Base-by-base conservation (phyloP, 129 eudicot species). In the Calendula officinalis region DNA sequence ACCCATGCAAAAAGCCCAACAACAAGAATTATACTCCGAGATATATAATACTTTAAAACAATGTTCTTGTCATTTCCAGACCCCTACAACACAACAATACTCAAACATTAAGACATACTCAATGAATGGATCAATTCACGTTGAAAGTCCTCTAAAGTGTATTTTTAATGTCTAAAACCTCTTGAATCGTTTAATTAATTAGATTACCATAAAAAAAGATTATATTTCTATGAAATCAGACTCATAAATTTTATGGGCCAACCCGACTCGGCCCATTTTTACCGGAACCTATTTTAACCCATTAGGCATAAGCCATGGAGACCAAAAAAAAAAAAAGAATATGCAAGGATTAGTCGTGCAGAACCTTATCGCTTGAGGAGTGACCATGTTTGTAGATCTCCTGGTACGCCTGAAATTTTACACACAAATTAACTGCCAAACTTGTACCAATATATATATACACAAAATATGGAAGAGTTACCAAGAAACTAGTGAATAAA, bases 1-100 rank as follows among this genome's bases (percentile, higher is more conserved):
- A 84, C 32, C 86, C 91, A 84, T 52, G 81, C 71, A 50, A 84
- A 69, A 32, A 84, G 69, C 17, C 90, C 86, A 47, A 67, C 86
- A 38, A 74, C 81, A 61, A 84, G 90, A 45, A 77, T 80, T 16
- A 80, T 67, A 86, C 86, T 80, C 41, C 90, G 86, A 48, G 64
- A 65, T 17, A 84, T 59, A 66, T 77, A 83, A 14, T 80, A 84
- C 71, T 56, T 80, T 8, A 84, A 71, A 67, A 77, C 86, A 62
- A 79, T 77, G 51, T 64, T 73, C 70, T 70, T 74, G 63, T 68
- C 75, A 63, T 79, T 83, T 43, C 47, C 63, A 42, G 76, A 42
- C n/a, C 63, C 54, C 85, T 83, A 83, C 33, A 64, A 69, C 10
- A 54, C 44, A 36, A 0, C 30, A 63, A 53, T 13, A 51, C 27